Conservation (phyloP, 768 basidiomycete genomes). For the Boletus reticuloceps region DNA sequence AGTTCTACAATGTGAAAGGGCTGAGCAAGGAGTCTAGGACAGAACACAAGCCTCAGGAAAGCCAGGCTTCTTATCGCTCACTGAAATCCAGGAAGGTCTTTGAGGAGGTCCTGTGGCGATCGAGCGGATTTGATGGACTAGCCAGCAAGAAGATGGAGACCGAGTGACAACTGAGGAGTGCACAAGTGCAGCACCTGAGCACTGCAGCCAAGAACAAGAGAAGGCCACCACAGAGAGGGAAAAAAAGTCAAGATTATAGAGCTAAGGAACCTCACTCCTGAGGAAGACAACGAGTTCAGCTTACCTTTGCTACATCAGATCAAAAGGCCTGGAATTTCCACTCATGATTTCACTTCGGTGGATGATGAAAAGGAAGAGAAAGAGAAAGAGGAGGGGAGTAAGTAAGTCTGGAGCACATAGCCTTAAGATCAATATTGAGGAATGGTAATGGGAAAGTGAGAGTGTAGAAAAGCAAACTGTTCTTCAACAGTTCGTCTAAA, state of each 20-base stretch:
- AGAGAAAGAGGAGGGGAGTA: no score
- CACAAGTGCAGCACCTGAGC: not conserved
- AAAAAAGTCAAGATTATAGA: not conserved
- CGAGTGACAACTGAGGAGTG: not conserved
- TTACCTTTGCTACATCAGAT: no score
- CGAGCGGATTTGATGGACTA: not conserved
- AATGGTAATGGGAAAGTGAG: no score
- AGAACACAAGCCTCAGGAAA: no score
- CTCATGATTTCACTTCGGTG: no score
- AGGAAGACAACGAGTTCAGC: not conserved
- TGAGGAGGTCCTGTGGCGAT: not conserved
- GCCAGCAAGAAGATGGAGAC: slow-evolving; percentile 1
- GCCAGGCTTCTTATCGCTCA: no score
- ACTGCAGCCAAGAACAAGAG: not conserved
- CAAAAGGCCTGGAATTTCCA: no score
- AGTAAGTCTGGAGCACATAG: no score
- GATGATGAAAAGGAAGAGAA: no score
- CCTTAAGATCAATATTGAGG: no score
- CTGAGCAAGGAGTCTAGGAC: not conserved
- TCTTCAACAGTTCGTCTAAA: no score
- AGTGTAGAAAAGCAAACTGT: no score
- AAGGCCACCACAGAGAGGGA: not conserved
- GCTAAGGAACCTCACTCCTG: not conserved
- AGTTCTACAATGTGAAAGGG: slow-evolving; percentile 1
- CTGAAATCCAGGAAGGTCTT: slow-evolving; percentile 5